Base-by-base conservation (phyloP, 2,329 filamentous ascomycete genomes). In the Diaporthe ilicicola region DNA sequence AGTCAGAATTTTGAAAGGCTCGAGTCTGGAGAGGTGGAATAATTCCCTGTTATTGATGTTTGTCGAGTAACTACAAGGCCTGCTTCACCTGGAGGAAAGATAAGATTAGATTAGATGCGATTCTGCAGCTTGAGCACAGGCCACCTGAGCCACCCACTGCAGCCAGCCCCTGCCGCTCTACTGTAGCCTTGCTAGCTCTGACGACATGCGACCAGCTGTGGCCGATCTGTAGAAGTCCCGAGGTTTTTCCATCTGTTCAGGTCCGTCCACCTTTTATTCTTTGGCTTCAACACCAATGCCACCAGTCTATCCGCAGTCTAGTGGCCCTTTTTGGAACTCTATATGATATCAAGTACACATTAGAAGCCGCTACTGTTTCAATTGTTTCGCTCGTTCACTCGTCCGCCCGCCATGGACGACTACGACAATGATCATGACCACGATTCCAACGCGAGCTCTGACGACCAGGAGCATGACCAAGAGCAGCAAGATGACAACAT, bases 381-480 rank as follows among this genome's bases (percentile, higher is more conserved):
- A 56, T 13, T 29, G 32, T 17, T 32, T 27, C 15, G 27, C 5
- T 13, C 48, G 6, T 4, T 24, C 39, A n/a, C n/a, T n/a, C n/a
- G 22, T 29, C 7, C 22, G 39, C 34, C 55, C 37, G 46, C 54
- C 55, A 84, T 84, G 82, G 82, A 84, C 68, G 81, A 81, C 71
- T 81, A 76, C 67, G 81, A 81, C 70, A 80, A 76, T 37, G 78
- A 80, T 17, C 66, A 72, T 48, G 69, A 72, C 64, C 69, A 51
- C 69, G 77, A 80, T 54, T 84, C 82, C 27, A 83, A 82, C 75
- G 80, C 78, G 29, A 84, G 82, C 75, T 84, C 83, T 32, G 83
- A 84, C 66, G 83, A 85, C 72, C 83, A 85, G 70, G 82, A 83
- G 69, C 84, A 86, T 72, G 81, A 83, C 29, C 74, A 76, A 46